Conservation (phyloP, 2,329 filamentous ascomycete species). For the Fusarium brachygibbosum region DNA sequence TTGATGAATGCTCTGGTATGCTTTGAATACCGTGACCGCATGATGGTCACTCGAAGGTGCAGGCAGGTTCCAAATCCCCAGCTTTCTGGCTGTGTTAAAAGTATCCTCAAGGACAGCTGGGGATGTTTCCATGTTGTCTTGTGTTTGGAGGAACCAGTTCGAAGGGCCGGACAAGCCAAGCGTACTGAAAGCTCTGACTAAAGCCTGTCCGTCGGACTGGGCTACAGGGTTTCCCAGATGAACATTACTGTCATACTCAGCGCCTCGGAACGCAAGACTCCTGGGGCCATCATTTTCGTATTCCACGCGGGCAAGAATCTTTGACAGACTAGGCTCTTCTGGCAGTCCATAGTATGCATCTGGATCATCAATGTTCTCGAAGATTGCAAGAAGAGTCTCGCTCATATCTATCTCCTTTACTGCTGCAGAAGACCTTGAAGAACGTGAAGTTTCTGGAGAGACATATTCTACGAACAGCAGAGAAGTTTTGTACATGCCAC, state of each 20-base stretch:
- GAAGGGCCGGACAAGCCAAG: conserved; percentile 90
- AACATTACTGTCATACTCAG: conserved; percentile 89
- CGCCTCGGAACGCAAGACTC: conserved; percentile 89
- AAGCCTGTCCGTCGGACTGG: conserved; percentile 72
- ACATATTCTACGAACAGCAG: conserved; percentile 85
- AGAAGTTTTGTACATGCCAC: conserved; percentile 89
- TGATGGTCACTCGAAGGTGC: conserved; percentile 75
- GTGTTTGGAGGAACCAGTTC: conserved; percentile 79
- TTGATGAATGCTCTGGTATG: conserved; percentile 82
- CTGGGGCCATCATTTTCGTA: conserved; percentile 91
- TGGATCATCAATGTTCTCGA: conserved; percentile 93
- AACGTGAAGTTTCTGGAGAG: conserved; percentile 67
- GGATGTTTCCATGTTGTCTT: conserved; percentile 71
- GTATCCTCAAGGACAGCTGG: conserved; percentile 76
- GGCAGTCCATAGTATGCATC: conserved; percentile 95
- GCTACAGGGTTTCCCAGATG: conserved; percentile 69
- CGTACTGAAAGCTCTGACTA: conserved; percentile 82
- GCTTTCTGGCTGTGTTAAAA: conserved; percentile 81
- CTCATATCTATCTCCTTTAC: conserved; percentile 68
- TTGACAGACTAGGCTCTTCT: conserved; percentile 80
- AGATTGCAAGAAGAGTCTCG: conserved; percentile 83
- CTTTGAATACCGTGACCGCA: conserved; percentile 80
- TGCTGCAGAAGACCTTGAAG: conserved; percentile 73
- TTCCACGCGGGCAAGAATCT: conserved; percentile 84
- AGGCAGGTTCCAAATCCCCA: conserved; percentile 94